phyloP scores from a whole-genome alignment of 768 basidiomycete genomes.

The Mrakia gelida region DNA sequence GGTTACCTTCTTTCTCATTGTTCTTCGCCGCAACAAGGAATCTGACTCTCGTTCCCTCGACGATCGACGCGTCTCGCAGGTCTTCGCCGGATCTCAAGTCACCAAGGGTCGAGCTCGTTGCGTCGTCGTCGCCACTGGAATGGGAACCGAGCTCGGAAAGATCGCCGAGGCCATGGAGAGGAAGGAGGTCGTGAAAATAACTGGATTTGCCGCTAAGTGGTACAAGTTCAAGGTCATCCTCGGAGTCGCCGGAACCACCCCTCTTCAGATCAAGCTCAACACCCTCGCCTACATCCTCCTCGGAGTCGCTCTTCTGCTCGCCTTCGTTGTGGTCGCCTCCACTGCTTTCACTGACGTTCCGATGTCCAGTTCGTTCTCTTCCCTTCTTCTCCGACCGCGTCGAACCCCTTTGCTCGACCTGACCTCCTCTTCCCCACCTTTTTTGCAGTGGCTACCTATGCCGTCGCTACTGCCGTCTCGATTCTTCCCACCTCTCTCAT shows the following conservation, averaged over 20 bases:
- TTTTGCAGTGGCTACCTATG: conserved; percentile 43
- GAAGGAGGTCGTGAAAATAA: conserved; percentile 41
- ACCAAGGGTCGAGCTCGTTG: too few species aligned
- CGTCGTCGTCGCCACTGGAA: conserved; percentile 53
- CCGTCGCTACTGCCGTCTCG: conserved; percentile 45
- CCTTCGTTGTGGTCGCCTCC: conserved; percentile 46
- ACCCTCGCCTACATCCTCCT: conserved; percentile 45
- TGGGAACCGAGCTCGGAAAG: conserved; percentile 53
- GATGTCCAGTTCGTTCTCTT: conserved; percentile 31
- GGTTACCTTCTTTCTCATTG: conserved; percentile 26
- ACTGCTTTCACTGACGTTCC: conserved; percentile 44
- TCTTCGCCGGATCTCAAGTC: conserved; percentile 48
- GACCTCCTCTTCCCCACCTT: too few species aligned
- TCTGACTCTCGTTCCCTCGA: neutral
- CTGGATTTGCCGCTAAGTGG: conserved; percentile 36
- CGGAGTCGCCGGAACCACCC: conserved; percentile 46
- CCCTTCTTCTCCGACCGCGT: too few species aligned
- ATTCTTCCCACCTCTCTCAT: conserved; percentile 49
- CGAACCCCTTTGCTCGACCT: too few species aligned
- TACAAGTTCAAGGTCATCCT: conserved; percentile 52
- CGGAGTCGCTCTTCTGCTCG: conserved; percentile 41
- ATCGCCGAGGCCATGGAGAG: conserved; percentile 46
- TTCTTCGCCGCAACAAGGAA: neutral
- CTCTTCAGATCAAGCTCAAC: too few species aligned
- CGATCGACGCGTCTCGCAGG: conserved; percentile 24